Evolutionary conservation across 192 early-diverging fungal species (phyloP).

Genomic region (Coemansia sp.): DNA sequence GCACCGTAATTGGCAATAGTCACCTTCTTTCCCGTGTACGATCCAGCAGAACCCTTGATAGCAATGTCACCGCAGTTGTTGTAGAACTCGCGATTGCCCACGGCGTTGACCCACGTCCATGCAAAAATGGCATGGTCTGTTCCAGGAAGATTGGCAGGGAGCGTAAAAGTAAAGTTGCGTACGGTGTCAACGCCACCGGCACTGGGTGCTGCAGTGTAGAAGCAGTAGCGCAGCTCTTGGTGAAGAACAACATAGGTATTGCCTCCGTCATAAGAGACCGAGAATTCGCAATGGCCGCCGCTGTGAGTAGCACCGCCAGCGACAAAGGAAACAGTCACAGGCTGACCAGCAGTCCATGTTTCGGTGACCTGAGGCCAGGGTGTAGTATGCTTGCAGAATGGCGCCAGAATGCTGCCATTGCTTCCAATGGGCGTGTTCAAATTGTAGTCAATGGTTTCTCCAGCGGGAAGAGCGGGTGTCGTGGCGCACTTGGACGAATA

Average conservation of each 20-base stretch:
- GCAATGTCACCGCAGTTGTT: conserved; percentile 35
- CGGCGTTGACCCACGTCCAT: conserved; percentile 63
- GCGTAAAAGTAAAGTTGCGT: conserved; percentile 20
- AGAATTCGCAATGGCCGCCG: conserved; percentile 58
- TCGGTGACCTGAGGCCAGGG: conserved; percentile 14
- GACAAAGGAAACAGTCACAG: conserved; percentile 34
- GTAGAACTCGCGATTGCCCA: conserved; percentile 55
- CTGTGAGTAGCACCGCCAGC: conserved; percentile 41
- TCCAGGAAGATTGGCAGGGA: conserved; percentile 52
- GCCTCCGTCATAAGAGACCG: conserved; percentile 51
- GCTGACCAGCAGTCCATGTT: conserved; percentile 42
- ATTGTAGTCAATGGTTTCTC: conserved; percentile 29
- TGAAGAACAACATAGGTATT: conserved; percentile 46
- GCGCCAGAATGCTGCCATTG: conserved; percentile 8
- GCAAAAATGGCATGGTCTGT: conserved; percentile 47
- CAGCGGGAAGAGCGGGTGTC: conserved; percentile 1
- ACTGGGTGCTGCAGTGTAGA: conserved; percentile 18
- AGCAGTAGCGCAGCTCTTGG: conserved; percentile 36
- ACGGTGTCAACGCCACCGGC: conserved; percentile 15
- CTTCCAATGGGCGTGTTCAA: conserved; percentile 43
- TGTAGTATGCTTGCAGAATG: conserved; percentile 39
- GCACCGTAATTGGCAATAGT: conserved; percentile 27
- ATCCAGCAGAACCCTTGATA: conserved; percentile 8
- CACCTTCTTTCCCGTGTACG: conserved; percentile 19
- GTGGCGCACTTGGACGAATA: conserved; percentile 15